These are phyloP conservation scores for Penicillium sumatraense DNA, from an alignment of 2,329 filamentous ascomycete genomes.

Conservation along the genomic window DNA sequence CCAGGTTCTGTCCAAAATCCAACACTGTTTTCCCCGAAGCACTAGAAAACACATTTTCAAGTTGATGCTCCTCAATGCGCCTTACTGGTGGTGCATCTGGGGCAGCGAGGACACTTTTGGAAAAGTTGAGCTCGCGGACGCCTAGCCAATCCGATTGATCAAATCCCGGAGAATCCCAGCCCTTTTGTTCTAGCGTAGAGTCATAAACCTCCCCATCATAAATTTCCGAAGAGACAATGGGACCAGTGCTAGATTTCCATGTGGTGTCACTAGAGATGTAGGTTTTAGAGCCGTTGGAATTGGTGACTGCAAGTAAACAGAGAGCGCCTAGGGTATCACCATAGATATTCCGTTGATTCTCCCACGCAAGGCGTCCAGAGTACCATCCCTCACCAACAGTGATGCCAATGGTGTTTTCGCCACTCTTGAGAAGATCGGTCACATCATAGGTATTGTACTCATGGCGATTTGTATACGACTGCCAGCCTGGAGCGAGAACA, in stretches of 20 bases:
- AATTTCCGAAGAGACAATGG: constrained; percentile 40
- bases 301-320: not conserved
- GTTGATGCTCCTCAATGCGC: constrained; percentile 34
- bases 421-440: not conserved
- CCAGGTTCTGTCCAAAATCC: constrained; percentile 64
- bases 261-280: constrained; percentile 1
- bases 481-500: constrained; percentile 12
- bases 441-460: constrained; percentile 10
- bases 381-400: constrained; percentile 12
- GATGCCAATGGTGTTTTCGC: not conserved
- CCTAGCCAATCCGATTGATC: constrained; percentile 16
- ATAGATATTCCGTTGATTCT: not conserved
- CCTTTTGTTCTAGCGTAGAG: constrained; percentile 33
- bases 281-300: constrained; percentile 1
- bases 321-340: constrained; percentile 7
- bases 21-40: constrained; percentile 55
- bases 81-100: constrained; percentile 44
- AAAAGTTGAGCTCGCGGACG: constrained; percentile 11
- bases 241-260: not conserved
- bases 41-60: constrained; percentile 34
- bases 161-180: constrained; percentile 38
- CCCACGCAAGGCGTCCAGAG: not conserved
- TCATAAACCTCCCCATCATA: constrained; percentile 60
- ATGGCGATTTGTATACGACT: constrained; percentile 1
- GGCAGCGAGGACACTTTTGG: constrained; percentile 3